Base-by-base conservation (phyloP, 2,329 filamentous ascomycete species). In the Colletotrichum sp. region DNA sequence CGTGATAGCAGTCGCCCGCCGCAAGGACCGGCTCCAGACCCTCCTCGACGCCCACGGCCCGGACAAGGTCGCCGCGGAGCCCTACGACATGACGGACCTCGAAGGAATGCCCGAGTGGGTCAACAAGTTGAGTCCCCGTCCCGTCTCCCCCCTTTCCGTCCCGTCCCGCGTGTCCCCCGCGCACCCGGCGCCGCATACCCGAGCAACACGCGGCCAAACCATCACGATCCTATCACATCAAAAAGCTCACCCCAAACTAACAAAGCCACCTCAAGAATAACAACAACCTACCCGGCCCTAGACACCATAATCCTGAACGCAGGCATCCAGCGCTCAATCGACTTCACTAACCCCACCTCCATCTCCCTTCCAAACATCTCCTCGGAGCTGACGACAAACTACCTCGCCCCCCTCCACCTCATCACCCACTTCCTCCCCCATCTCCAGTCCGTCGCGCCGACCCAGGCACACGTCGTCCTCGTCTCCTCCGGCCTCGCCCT, bases 261-360 rank as follows among this genome's bases (percentile, higher is more conserved):
- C 21, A 62, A 62, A 13, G 28, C 28, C 18, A 21, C 1, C 12
- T 2, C 59, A 36, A 86, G 85, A 13, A 84, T 87, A 69, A 83
- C 80, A 7, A 65, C 78, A 7, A 73, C 72, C 57, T 85, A 90
- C 79, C 89, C 90, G 0, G 83, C 87, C 32, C 86, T 93, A 32
- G 90, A 92, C 82, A 88, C 87, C 78, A 80, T 93, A 30, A 81
- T 93, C 71, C 83, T 93, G 67, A 92, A 92, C 80, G 88, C 91
- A 0, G 91, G 90, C 10, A 85, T 90, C 36, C 90, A 93, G 80
- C 83, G 84, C 32, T 80, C 79, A 1, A 81, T 89, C 57, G 83
- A 90, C 81, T 88, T 92, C 79, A 82, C 85, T 8, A 81, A 85
- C 21, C 88, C 89, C 5, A 49, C 66, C 5, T 65, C 76, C 18